These are phyloP conservation scores for Boletus rubescentipes DNA, from an alignment of 768 basidiomycete genomes.

Conservation along the genomic window DNA sequence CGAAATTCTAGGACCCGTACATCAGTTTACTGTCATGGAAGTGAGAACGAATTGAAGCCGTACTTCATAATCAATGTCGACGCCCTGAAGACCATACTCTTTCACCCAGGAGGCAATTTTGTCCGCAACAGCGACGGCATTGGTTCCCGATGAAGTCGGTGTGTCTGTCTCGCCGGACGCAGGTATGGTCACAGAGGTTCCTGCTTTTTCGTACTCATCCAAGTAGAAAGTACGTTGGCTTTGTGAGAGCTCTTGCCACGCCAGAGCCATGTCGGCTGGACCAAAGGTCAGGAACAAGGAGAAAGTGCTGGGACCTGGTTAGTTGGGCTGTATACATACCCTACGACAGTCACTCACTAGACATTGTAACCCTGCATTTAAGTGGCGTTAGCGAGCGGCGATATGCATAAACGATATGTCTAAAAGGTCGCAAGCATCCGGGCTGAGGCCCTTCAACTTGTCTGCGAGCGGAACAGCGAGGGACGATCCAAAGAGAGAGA, in stretches of 20 bases:
- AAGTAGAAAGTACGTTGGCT: constrained; percentile 42
- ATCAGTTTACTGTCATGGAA: not conserved
- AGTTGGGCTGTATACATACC: not conserved
- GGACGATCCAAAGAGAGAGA: constrained; percentile 6
- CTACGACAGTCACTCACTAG: constrained; percentile 21
- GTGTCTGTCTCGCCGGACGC: constrained; percentile 42
- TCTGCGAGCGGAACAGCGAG: constrained; percentile 14
- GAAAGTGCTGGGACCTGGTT: constrained; percentile 28
- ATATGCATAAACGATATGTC: not conserved
- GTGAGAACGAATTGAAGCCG: not conserved
- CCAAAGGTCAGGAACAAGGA: constrained; percentile 44
- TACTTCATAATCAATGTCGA: constrained; percentile 53
- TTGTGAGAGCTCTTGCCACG: constrained; percentile 41
- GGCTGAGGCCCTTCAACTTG: constrained; percentile 18
- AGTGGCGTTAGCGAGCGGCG: not conserved
- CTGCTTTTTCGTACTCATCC: constrained; percentile 49
- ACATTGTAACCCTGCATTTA: constrained; percentile 33
- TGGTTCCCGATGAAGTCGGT: constrained; percentile 40
- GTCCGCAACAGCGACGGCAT: constrained; percentile 39
- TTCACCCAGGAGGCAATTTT: constrained; percentile 44
- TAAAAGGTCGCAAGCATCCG: constrained; percentile 14
- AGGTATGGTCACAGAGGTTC: constrained; percentile 56
- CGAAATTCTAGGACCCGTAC: constrained; percentile 25
- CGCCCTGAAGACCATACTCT: constrained; percentile 46
- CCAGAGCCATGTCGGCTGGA: constrained; percentile 41